These are phyloP conservation scores for Mycena crocata DNA, from an alignment of 768 basidiomycete species.

Conservation along the genomic window DNA sequence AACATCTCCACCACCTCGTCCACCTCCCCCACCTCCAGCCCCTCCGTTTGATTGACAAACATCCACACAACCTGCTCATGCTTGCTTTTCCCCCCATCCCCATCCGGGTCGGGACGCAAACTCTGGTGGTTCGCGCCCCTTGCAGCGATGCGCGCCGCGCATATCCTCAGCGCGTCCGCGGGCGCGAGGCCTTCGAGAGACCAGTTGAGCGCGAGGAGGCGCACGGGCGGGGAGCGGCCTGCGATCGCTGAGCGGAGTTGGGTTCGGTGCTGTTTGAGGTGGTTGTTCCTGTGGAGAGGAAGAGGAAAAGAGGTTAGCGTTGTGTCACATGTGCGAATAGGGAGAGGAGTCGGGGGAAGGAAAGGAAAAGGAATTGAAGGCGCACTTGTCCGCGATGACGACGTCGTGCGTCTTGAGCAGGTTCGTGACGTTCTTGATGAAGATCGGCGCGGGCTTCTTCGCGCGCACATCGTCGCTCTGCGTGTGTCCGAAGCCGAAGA, in stretches of 20 bases:
- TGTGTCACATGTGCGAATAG: not conserved
- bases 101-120: constrained; percentile 69
- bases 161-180: constrained; percentile 78
- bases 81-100: too few species aligned
- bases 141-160: constrained; percentile 76
- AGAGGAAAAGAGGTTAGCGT: too few species aligned
- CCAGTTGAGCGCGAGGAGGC: constrained; percentile 89
- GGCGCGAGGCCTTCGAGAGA: constrained; percentile 62
- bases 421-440: constrained; percentile 76
- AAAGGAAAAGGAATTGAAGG: too few species aligned
- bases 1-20: constrained; percentile 79
- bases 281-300: constrained; percentile 81
- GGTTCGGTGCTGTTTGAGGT: constrained; percentile 79
- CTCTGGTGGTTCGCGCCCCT: constrained; percentile 89
- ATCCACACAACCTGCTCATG: constrained; percentile 84
- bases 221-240: constrained; percentile 62
- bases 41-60: constrained; percentile 74
- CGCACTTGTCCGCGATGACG: constrained; percentile 94
- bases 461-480: constrained; percentile 90
- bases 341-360: not conserved
- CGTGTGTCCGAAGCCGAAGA: constrained; percentile 91
- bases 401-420: constrained; percentile 75
- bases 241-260: constrained; percentile 71
- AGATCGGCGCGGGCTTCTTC: constrained; percentile 78
- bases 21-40: constrained; percentile 71